These are phyloP conservation scores for Obelidium mucronatum DNA, from an alignment of 192 early-diverging fungal species.

Conservation along the genomic window DNA sequence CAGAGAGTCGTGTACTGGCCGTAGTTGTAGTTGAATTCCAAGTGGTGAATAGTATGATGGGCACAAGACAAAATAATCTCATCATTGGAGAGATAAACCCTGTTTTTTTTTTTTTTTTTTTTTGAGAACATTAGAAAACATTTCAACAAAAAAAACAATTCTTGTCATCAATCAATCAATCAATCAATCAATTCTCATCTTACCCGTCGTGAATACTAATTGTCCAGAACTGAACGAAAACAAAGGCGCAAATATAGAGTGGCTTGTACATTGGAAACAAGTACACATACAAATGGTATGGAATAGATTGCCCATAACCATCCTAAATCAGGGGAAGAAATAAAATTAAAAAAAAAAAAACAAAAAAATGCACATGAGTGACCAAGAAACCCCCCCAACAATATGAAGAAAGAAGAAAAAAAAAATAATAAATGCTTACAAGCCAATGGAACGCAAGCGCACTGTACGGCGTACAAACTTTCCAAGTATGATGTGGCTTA, in stretches of 20 bases:
- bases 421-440: conserved; percentile 39
- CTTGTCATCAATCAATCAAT: no score
- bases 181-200: not conserved
- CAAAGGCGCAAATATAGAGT: conserved; percentile 86
- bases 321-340: conserved; percentile 59
- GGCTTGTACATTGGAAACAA: conserved; percentile 91
- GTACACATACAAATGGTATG: conserved; percentile 95
- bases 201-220: conserved; percentile 96
- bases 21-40: conserved; percentile 99
- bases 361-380: not conserved
- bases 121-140: not conserved
- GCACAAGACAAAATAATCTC: conserved; percentile 66
- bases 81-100: conserved; percentile 40
- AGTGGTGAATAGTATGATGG: conserved; percentile 97
- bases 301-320: conserved; percentile 93
- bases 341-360: conserved; percentile 27
- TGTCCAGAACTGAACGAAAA: conserved; percentile 94
- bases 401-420: no score
- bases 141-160: no score
- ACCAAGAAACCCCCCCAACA: not conserved
- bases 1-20: conserved; percentile 99
- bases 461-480: conserved; percentile 93
- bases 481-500: conserved; percentile 89
- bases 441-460: conserved; percentile 95
- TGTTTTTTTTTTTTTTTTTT: no score